Evolutionary conservation across 2,329 filamentous ascomycete species (phyloP), one percentile per base, ranked within the genome.

Genomic region (Scedosporium apiospermum): DNA sequence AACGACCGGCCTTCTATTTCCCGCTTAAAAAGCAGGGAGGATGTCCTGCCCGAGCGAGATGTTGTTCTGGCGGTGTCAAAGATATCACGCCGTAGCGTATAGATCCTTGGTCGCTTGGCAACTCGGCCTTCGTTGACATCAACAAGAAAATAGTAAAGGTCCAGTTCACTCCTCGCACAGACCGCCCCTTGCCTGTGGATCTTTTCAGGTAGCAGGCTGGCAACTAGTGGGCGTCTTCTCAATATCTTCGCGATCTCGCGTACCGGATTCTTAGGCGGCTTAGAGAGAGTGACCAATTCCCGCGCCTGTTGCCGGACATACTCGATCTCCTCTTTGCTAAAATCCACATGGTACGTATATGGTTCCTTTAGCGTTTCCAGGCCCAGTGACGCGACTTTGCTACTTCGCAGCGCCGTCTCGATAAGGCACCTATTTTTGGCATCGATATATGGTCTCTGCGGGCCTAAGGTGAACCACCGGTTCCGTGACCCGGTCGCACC

Each of bases 1-100:
- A 74, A 73, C 10, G 73, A 71, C 46, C 77, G 77, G 0, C 82
- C 81, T 2, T 74, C 71, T 2, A 82, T 69, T 67, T 83, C 80
- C 9, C 83, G 76, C 0, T 80, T 76, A 3, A 82, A 68, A 0
- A 84, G 71, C 3, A 85, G 67, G 0, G 75, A 72, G 0, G 77
- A 69, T 0, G 81, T 59, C 6, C 70, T 69, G 21, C 69, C 70
- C 0, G 70, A 68, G 4, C 73, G 73, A 2, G 65, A 62, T 0
- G 67, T 63, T 9, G 71, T 69, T 12, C 66, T 68, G 14, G 68
- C 70, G 49, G 65, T 64, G 42, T 74, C 69, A 2, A 63, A 63
- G 3, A 74, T 67, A 23, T 73, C 71, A 14, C 68, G 67, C 53
- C 71, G 67, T 0, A 79, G 49, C 3, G 70, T 70, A 1, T 80